Conservation (phyloP, 768 basidiomycete genomes). For the Tylopilus cervinicoccineus region DNA sequence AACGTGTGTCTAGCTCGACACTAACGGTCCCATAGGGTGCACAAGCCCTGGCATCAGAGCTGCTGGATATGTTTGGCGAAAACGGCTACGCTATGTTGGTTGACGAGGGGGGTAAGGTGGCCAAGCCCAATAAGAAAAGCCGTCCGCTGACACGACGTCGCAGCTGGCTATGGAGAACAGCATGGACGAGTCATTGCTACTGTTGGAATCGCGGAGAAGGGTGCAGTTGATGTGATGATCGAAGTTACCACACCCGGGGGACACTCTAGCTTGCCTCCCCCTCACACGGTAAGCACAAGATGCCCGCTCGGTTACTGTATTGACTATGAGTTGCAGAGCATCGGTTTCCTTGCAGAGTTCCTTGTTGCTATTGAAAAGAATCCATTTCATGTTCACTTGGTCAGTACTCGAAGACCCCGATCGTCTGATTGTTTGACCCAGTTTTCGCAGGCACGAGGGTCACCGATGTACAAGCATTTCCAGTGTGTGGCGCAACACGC, state of each 20-base stretch:
- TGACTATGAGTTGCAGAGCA: slow-evolving; percentile 46
- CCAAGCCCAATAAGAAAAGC: not conserved
- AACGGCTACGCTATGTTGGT: slow-evolving; percentile 74
- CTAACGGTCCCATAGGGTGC: slow-evolving; percentile 47
- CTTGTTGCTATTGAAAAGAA: slow-evolving; percentile 67
- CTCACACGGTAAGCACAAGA: slow-evolving; percentile 59
- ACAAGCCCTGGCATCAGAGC: slow-evolving; percentile 37
- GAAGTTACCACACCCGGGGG: slow-evolving; percentile 71
- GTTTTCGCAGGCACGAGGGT: slow-evolving; percentile 42
- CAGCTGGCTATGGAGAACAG: slow-evolving; percentile 47
- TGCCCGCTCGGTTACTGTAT: not conserved
- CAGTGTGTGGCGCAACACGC: slow-evolving; percentile 67
- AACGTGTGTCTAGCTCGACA: not conserved
- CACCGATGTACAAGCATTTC: slow-evolving; percentile 55
- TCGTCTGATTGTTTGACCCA: not conserved
- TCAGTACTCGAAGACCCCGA: slow-evolving; percentile 24
- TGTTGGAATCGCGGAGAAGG: slow-evolving; percentile 72
- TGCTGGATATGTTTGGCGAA: slow-evolving; percentile 63
- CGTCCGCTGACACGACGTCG: not conserved
- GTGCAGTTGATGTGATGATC: slow-evolving; percentile 59
- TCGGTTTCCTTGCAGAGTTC: slow-evolving; percentile 74
- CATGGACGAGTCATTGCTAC: slow-evolving; percentile 55
- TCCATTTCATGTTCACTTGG: slow-evolving; percentile 52
- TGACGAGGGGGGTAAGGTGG: slow-evolving; percentile 75
- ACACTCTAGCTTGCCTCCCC: slow-evolving; percentile 81